A percentile compares a stretch with the other conserved stretches of the same genome.
These are phyloP conservation scores for Trichosporon sp. DNA, from an alignment of 1,284 basidiomycete genomes.

Conservation along the genomic window DNA sequence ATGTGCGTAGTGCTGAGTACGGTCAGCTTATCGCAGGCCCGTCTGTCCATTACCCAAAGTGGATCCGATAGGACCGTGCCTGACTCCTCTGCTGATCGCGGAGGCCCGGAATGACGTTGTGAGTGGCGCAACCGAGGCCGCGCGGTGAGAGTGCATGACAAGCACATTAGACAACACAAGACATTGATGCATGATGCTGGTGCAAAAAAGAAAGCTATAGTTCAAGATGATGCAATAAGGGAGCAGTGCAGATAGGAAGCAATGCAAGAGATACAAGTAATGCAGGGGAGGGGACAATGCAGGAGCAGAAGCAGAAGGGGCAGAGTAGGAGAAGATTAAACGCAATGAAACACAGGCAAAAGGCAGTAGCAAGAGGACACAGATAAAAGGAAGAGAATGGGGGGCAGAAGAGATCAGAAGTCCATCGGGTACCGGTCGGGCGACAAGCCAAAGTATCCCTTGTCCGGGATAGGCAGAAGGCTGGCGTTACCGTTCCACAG, in stretches of 20 bases:
- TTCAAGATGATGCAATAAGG: background rate
- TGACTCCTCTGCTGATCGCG: background rate
- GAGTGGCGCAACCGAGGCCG: background rate
- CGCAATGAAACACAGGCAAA: no score
- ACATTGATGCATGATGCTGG: background rate
- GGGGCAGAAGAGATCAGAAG: background rate
- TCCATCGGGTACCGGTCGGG: conserved; percentile 5
- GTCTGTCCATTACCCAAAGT: background rate
- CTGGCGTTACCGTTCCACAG: conserved; percentile 6
- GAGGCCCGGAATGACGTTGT: background rate
- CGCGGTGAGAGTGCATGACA: background rate
- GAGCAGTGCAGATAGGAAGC: no score
- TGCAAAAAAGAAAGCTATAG: background rate
- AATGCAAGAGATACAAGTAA: no score
- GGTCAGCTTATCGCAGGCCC: no score
- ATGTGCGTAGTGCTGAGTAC: no score
- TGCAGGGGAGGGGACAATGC: no score
- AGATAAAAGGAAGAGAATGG: background rate
- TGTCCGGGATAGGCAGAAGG: conserved; percentile 4
- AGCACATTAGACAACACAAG: no score
- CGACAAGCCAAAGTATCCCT: conserved; percentile 10
- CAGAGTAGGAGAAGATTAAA: no score
- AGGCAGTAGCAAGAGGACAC: no score
- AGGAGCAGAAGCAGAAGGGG: no score
- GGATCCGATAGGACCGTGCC: background rate